These are phyloP conservation scores for Anthracocystis panici-leucophaei DNA, from an alignment of 1,284 basidiomycete genomes.

Conservation along the genomic window DNA sequence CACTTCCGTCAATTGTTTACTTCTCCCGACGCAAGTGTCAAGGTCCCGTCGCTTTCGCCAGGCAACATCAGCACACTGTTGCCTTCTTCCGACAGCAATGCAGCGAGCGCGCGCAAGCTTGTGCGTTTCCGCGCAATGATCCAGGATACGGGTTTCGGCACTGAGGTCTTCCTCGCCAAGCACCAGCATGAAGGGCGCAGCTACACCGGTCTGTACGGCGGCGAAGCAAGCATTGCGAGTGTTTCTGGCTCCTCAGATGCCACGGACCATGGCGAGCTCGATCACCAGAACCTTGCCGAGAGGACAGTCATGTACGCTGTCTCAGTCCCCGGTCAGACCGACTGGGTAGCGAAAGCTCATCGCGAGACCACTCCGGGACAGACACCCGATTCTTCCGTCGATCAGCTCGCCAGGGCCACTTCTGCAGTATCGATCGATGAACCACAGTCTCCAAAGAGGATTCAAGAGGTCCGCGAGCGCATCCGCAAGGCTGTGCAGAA, in stretches of 20 bases:
- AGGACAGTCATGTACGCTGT: conserved; percentile 67
- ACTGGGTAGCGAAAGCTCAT: conserved; percentile 54
- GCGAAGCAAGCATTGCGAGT: conserved; percentile 17
- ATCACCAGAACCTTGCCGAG: conserved; percentile 65
- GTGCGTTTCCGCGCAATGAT: conserved; percentile 70
- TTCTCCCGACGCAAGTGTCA: conserved; percentile 38
- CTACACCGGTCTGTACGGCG: conserved; percentile 53
- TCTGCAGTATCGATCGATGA: conserved; percentile 24
- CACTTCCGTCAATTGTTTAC: conserved; percentile 47
- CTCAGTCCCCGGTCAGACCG: conserved; percentile 65
- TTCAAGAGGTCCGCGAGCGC: conserved; percentile 43
- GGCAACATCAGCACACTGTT: conserved; percentile 26
- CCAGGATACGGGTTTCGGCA: conserved; percentile 69
- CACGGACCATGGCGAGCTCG: conserved; percentile 22
- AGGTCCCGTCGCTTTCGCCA: conserved; percentile 41
- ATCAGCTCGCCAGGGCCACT: conserved; percentile 14
- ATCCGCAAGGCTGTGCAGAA: conserved; percentile 41
- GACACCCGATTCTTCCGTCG: conserved; percentile 5
- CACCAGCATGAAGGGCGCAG: conserved; percentile 45
- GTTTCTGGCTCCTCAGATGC: conserved; percentile 4
- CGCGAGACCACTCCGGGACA: conserved; percentile 14
- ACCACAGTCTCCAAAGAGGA: conserved; percentile 28
- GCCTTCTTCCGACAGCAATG: conserved; percentile 1
- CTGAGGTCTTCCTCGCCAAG: conserved; percentile 65
- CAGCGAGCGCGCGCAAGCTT: conserved; percentile 52